Evolutionary conservation across 495 filamentous ascomycete genomes (phyloP), one percentile per base, ranked within the genome.

Genomic region (Letharia columbiana): DNA sequence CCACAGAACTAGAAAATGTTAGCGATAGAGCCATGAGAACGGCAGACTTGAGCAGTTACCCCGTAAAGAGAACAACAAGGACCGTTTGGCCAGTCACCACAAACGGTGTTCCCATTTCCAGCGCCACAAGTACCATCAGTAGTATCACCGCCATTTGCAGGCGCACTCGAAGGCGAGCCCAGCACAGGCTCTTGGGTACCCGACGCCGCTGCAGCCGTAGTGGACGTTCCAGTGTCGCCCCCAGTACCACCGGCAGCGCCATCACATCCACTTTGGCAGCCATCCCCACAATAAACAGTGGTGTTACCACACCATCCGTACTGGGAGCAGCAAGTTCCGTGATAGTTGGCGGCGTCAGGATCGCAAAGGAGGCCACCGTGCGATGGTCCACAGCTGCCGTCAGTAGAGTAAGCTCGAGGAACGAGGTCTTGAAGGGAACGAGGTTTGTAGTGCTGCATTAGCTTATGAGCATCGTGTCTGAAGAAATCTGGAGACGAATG

Each of bases 31-130:
- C n/a, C 3, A 42, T 39, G n/a, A 42, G 3, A 31, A 17, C 13
- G 18, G 31, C n/a, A 17, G 12, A 31, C 18, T 15, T 66, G 49
- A 13, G 12, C 68, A 71, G 44, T 63, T 50, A 73, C 72, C 37
- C 81, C 81, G 69, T 82, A 84, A 75, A 79, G 74, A 33, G 78
- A 81, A 68, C 81, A 83, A 69, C 81, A 83, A 66, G 72, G 68
- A 39, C 81, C 81, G 50, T 77, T 74, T 17, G 70, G 67, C 81
- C 80, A 83, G 62, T 80, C 69, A 13, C 81, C 80, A 66, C 81
- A 83, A 13, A 80, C 68, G 17, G 76, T 78, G 23, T 74, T 75
- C 33, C 74, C 76, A 68, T 81, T 80, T 23, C 66, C 71, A 28
- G 72, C 71, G 62, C 81, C 81, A 63, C 81, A 84, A 61, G 74